Conservation (phyloP, 805 yeast species). For the Candida mattraensis region DNA sequence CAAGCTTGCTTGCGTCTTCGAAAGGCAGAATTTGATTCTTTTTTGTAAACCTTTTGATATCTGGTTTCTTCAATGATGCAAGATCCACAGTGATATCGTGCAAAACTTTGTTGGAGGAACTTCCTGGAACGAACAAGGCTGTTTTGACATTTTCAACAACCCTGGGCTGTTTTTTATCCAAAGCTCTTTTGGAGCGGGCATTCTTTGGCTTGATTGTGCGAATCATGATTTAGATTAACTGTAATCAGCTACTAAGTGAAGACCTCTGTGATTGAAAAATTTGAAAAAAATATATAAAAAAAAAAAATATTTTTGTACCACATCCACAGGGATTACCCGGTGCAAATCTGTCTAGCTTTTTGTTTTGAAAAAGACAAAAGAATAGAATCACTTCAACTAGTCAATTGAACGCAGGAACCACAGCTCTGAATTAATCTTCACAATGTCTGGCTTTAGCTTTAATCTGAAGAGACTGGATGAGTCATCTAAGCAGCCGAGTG, state of each 20-base stretch:
- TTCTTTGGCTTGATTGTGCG: slow-evolving; percentile 80
- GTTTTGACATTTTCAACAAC: slow-evolving; percentile 84
- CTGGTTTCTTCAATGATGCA: slow-evolving; percentile 88
- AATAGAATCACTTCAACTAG: not conserved
- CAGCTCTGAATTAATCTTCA: no score
- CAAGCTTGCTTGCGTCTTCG: slow-evolving; percentile 82
- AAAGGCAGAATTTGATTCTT: slow-evolving; percentile 91
- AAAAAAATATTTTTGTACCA: slow-evolving; percentile 8
- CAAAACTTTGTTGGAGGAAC: slow-evolving; percentile 70
- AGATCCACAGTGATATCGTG: slow-evolving; percentile 91
- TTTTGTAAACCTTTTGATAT: slow-evolving; percentile 78
- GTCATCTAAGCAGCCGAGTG: slow-evolving; percentile 3
- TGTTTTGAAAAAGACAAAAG: slow-evolving; percentile 1
- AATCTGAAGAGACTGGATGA: slow-evolving; percentile 21
- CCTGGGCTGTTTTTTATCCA: slow-evolving; percentile 86
- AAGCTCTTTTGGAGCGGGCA: slow-evolving; percentile 92
- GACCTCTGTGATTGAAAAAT: not conserved
- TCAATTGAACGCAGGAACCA: no score
- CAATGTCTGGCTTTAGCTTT: slow-evolving; percentile 18
- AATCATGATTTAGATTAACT: slow-evolving; percentile 29
- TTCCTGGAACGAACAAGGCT: slow-evolving; percentile 90
- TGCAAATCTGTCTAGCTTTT: not conserved
- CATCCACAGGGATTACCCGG: slow-evolving; percentile 6
- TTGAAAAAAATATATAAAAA: slow-evolving; percentile 7
- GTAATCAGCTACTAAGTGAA: not conserved